These are phyloP conservation scores for Phylloporus sp. DNA, from an alignment of 768 basidiomycete species.

Conservation along the genomic window DNA sequence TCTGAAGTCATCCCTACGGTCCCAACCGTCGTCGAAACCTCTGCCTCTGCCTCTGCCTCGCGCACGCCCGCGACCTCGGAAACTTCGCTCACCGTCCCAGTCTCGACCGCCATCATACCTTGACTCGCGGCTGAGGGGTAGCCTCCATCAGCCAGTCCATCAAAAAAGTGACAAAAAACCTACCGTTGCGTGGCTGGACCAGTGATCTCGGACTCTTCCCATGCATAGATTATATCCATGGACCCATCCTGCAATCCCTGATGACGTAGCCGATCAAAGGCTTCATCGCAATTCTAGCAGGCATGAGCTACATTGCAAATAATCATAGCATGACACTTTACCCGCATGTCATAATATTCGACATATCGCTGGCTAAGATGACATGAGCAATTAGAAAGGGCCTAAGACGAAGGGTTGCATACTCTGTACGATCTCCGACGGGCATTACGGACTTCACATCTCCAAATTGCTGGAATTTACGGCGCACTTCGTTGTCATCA, in stretches of 20 bases:
- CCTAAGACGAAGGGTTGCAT: conserved; percentile 13
- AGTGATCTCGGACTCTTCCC: conserved; percentile 64
- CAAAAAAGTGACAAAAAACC: background rate
- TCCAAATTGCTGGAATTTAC: conserved; percentile 85
- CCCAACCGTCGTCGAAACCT: conserved; percentile 40
- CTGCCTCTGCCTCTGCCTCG: conserved; percentile 42
- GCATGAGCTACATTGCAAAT: conserved; percentile 6
- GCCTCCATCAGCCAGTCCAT: conserved; percentile 2
- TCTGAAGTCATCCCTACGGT: conserved; percentile 41
- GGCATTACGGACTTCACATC: conserved; percentile 81
- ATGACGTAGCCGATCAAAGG: conserved; percentile 76
- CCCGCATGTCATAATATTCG: conserved; percentile 91
- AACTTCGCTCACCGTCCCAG: conserved; percentile 44
- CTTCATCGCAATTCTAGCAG: conserved; percentile 67
- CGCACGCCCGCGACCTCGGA: conserved; percentile 36
- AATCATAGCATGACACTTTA: conserved; percentile 32
- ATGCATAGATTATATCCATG: conserved; percentile 84
- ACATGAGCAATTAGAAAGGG: conserved; percentile 1
- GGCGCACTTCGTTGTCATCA: conserved; percentile 80
- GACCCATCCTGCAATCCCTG: conserved; percentile 80
- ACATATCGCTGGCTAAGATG: conserved; percentile 74
- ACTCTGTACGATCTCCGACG: conserved; percentile 63
- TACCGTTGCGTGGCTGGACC: conserved; percentile 45
- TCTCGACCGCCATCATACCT: conserved; percentile 41
- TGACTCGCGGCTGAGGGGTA: conserved; percentile 24